Conservation (phyloP, 2,329 filamentous ascomycete genomes). For the Colletotrichum zoysiae region DNA sequence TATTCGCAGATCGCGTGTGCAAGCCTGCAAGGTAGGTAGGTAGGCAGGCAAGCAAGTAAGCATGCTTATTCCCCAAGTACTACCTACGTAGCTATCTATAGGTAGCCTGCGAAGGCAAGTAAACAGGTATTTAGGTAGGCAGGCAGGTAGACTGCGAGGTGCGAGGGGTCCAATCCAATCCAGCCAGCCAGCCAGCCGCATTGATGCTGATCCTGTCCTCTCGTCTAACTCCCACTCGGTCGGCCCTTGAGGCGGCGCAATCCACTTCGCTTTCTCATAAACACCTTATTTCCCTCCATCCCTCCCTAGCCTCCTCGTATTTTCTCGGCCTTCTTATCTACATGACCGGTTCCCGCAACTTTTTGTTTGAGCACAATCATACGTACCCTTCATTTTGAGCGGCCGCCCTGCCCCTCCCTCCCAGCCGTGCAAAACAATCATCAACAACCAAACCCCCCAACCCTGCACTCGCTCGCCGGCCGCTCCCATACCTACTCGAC, state of each 20-base stretch:
- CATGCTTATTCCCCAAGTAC: neutral
- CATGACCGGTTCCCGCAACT: constrained; percentile 24
- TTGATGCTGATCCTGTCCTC: constrained; percentile 14
- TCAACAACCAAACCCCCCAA: neutral
- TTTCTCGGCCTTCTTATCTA: constrained; percentile 30
- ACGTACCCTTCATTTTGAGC: neutral
- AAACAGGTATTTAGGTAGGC: neutral
- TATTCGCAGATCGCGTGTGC: neutral
- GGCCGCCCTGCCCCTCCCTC: neutral
- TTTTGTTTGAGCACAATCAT: neutral
- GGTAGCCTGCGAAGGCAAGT: too few species aligned
- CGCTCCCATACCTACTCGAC: neutral
- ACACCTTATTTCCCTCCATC: constrained; percentile 31
- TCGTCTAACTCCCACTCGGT: constrained; percentile 29
- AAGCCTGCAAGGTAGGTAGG: too few species aligned
- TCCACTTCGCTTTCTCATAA: constrained; percentile 23
- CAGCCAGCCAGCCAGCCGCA: neutral
- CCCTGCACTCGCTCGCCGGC: neutral
- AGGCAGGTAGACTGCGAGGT: neutral
- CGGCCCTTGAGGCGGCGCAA: constrained; percentile 22
- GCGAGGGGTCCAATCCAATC: neutral
- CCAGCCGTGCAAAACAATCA: constrained; percentile 11
- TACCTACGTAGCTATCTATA: too few species aligned
- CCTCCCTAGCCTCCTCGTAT: constrained; percentile 33
- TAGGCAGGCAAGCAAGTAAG: neutral